phyloP scores from a whole-genome alignment of 495 filamentous ascomycete genomes.

The Hyaloscypha bicolor region DNA sequence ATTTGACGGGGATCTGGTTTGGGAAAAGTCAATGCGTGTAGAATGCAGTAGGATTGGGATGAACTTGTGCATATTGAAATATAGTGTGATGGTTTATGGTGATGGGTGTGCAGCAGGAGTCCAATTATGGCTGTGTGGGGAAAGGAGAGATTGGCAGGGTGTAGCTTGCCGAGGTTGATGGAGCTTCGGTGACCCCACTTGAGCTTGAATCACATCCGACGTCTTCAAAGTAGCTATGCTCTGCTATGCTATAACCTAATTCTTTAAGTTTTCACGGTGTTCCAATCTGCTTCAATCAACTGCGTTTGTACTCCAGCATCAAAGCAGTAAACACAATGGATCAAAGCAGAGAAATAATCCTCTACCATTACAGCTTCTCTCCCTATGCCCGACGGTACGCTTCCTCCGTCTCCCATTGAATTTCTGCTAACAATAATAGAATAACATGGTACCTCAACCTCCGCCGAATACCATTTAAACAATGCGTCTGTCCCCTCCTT shows the following conservation, averaged over 20 bases:
- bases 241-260: background rate
- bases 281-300: no score
- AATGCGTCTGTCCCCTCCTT: conserved; percentile 51
- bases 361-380: conserved; percentile 60
- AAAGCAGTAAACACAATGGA: conserved; percentile 16
- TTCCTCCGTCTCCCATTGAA: background rate
- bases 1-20: background rate
- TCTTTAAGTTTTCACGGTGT: no score
- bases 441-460: conserved; percentile 62
- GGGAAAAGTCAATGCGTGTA: background rate
- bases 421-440: conserved; percentile 30
- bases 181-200: background rate
- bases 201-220: background rate
- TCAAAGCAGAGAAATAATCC: conserved; percentile 38
- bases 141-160: background rate
- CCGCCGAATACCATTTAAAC: conserved; percentile 55
- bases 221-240: no score
- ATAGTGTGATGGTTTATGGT: background rate
- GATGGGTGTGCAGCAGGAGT: background rate
- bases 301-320: no score
- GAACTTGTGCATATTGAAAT: background rate
- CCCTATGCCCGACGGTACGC: conserved; percentile 49
- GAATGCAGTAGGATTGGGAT: background rate
- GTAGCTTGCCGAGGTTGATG: background rate
- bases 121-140: background rate